These are phyloP conservation scores for Sicyos baderoa DNA, from an alignment of 306 rosid species.

Conservation along the genomic window DNA sequence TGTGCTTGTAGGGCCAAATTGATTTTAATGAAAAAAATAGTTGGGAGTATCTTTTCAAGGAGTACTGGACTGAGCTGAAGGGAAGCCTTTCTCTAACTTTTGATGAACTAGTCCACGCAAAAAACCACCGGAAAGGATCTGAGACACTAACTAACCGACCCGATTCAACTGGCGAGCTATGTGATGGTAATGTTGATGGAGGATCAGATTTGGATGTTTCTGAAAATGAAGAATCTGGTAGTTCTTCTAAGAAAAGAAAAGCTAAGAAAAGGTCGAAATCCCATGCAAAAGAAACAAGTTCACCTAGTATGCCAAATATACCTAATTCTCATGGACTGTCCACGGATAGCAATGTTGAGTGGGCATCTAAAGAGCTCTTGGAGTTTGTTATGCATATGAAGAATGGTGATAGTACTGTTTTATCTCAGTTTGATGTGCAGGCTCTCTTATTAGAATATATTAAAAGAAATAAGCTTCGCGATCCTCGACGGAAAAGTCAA, in stretches of 20 bases:
- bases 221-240: slow-evolving; percentile 43
- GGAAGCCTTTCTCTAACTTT: slow-evolving; percentile 60
- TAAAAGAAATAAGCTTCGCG: slow-evolving; percentile 87
- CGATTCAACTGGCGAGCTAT: slow-evolving; percentile 68
- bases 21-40: slow-evolving; percentile 91
- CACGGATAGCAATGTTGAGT: slow-evolving; percentile 39
- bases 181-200: slow-evolving; percentile 53
- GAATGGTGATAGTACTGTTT: slow-evolving; percentile 57
- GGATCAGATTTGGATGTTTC: slow-evolving; percentile 70
- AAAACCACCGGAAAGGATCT: slow-evolving; percentile 84
- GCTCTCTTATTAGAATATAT: slow-evolving; percentile 95
- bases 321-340: slow-evolving; percentile 38
- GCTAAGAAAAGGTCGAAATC: slow-evolving; percentile 53
- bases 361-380: slow-evolving; percentile 95
- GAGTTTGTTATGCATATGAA: slow-evolving; percentile 99
- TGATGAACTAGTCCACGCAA: slow-evolving; percentile 64
- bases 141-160: slow-evolving; percentile 41
- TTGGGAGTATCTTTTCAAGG: slow-evolving; percentile 98
- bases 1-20: slow-evolving; percentile 53
- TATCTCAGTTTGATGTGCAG: slow-evolving; percentile 97
- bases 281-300: slow-evolving; percentile 42
- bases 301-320: slow-evolving; percentile 23
- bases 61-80: slow-evolving; percentile 82
- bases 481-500: slow-evolving; percentile 93
- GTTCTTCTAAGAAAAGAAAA: slow-evolving; percentile 54